These are phyloP conservation scores for Aquilaria yunnanensis DNA, from an alignment of 345 rosid species.

Conservation along the genomic window DNA sequence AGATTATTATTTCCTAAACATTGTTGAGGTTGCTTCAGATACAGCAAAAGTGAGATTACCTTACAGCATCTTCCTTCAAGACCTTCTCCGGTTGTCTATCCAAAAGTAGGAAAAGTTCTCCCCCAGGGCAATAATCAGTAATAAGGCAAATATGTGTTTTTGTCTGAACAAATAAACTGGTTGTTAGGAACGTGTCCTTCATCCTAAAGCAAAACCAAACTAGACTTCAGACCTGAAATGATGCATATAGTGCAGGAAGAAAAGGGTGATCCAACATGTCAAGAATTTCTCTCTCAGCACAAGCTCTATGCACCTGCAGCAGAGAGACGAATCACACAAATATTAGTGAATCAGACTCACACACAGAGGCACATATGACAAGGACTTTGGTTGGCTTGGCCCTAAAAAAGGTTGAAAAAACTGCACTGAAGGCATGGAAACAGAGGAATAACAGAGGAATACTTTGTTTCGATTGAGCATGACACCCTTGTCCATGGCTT, in stretches of 20 bases:
- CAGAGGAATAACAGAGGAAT: conserved; percentile 1
- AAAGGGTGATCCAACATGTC: conserved; percentile 97
- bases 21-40: background rate
- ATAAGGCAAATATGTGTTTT: conserved; percentile 92
- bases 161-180: conserved; percentile 47
- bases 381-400: too few relatives aligned
- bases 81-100: conserved; percentile 81
- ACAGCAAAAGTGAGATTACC: conserved; percentile 30
- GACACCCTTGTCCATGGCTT: conserved; percentile 86
- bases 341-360: background rate
- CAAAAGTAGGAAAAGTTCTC: conserved; percentile 88
- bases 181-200: conserved; percentile 10
- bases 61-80: conserved; percentile 88
- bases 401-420: too few relatives aligned
- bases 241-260: conserved; percentile 96
- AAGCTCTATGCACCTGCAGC: conserved; percentile 88
- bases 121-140: conserved; percentile 93
- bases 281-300: conserved; percentile 92
- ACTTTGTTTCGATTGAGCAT: conserved; percentile 98
- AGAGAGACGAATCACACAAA: conserved; percentile 2
- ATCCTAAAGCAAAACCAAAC: background rate
- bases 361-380: background rate
- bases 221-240: conserved; percentile 64
- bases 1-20: background rate
- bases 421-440: background rate